Evolutionary conservation across 768 basidiomycete species (phyloP).

Genomic region (Hypsizygus marmoreus): DNA sequence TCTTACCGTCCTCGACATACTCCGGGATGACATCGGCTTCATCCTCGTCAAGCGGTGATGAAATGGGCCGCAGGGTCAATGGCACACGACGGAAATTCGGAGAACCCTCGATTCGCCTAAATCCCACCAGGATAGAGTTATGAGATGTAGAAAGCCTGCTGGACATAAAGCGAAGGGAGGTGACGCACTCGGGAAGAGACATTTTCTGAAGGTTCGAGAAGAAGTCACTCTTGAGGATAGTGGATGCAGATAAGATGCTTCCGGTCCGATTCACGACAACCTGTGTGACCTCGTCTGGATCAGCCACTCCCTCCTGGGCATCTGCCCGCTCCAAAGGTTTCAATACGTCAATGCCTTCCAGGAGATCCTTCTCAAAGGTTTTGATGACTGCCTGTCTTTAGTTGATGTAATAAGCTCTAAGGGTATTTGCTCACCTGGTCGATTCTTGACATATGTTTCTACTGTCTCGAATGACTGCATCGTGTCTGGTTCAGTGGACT

Average conservation of each 20-base stretch:
- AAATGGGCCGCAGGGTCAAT: slow-evolving; percentile 50
- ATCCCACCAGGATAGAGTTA: background rate
- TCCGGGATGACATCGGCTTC: slow-evolving; percentile 40
- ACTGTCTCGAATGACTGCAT: slow-evolving; percentile 74
- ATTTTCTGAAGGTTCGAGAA: slow-evolving; percentile 95
- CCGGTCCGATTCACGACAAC: slow-evolving; percentile 86
- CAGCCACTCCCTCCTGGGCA: slow-evolving; percentile 65
- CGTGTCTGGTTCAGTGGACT: slow-evolving; percentile 80
- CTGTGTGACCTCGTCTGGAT: slow-evolving; percentile 89
- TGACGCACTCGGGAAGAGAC: slow-evolving; percentile 85
- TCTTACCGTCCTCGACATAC: slow-evolving; percentile 45
- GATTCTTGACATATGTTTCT: slow-evolving; percentile 77
- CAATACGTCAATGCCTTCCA: slow-evolving; percentile 77
- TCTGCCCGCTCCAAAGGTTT: slow-evolving; percentile 80
- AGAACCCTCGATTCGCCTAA: slow-evolving; percentile 85
- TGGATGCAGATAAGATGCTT: slow-evolving; percentile 83
- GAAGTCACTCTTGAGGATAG: slow-evolving; percentile 95
- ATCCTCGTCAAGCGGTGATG: slow-evolving; percentile 27
- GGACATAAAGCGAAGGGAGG: background rate
- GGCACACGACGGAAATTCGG: slow-evolving; percentile 91
- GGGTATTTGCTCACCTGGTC: slow-evolving; percentile 64
- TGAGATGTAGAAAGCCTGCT: no score
- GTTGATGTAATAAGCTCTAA: background rate
- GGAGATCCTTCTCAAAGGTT: slow-evolving; percentile 91
- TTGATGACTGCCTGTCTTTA: slow-evolving; percentile 71